phyloP scores from a whole-genome alignment of 441 rosid genomes.

The Melastoma candidum region DNA sequence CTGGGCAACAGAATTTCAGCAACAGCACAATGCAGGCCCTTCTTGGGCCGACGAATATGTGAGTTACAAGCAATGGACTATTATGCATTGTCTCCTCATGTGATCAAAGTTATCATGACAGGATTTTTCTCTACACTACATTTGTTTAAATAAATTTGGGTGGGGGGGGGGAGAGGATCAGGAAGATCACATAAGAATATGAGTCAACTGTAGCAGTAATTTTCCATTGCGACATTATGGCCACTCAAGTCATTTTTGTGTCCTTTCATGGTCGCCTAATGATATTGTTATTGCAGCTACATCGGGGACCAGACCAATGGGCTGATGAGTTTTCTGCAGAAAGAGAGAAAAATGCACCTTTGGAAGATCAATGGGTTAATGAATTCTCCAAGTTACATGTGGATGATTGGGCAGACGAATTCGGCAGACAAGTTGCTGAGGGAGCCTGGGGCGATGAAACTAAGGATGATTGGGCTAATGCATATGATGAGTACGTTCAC shows the following conservation, averaged over 20 bases:
- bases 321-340: slow-evolving; percentile 70
- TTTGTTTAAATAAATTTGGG: too few relatives aligned
- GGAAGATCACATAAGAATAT: too few relatives aligned
- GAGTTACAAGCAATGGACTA: slow-evolving; percentile 28
- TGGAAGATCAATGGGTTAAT: slow-evolving; percentile 84
- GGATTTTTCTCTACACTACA: too few relatives aligned
- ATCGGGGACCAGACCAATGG: slow-evolving; percentile 74
- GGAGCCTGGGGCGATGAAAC: slow-evolving; percentile 57
- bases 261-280: too few relatives aligned
- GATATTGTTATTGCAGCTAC: slow-evolving; percentile 22
- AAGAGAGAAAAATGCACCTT: slow-evolving; percentile 38
- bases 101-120: too few relatives aligned
- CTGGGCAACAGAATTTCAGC: slow-evolving; percentile 91
- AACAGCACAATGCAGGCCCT: slow-evolving; percentile 48
- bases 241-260: too few relatives aligned
- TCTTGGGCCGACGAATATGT: slow-evolving; percentile 93
- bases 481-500: slow-evolving; percentile 83
- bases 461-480: slow-evolving; percentile 78
- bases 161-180: too few relatives aligned
- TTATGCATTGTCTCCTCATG: too few relatives aligned
- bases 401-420: slow-evolving; percentile 91
- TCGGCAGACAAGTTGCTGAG: slow-evolving; percentile 59
- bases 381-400: slow-evolving; percentile 92
- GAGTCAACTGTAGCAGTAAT: too few relatives aligned
- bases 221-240: too few relatives aligned